Evolutionary conservation across 305 asterid genomes (phyloP), one percentile per base, ranked within the genome.

Genomic region (Salvia sclarea): DNA sequence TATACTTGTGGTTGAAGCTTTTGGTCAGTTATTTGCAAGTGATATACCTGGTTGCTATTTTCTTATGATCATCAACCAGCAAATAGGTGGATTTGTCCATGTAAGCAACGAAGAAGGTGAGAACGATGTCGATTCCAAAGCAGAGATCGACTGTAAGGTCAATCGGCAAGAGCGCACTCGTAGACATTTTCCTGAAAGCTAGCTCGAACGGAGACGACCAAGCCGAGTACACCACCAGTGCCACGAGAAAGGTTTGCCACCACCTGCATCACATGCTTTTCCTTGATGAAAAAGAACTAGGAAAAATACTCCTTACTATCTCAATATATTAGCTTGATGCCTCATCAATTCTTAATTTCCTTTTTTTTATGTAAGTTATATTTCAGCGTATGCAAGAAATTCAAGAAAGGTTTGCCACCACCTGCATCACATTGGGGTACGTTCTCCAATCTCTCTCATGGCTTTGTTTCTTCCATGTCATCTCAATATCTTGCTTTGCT

Each of bases 191-290:
- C 11, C 68, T 79, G 79, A 94, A 94, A 6, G 98, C 96, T 49
- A 91, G 83, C 86, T 91, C 96, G 65, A 94, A 91, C 5, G 97
- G 96, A 22, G 96, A 91, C 31, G 98, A 72, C 97, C 98, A 91
- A 45, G 97, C 97, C 1, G 98, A 94, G 84, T 94, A 93, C 48
- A 82, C 88, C 74, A 94, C 98, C 80, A 94, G 65, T 61, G 80
- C 82, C 78, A 91, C 96, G 18, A 91, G 83, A 80, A 87, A 94
- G 49, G 90, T 74, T 73, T 87, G 96, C 98, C 97, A 94, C 85
- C 76, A 80, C 77, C 97, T 91, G 85, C 80, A 64, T 62, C 64
- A 58, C 13, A 37, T 37, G 41, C 9, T 7, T 8, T 35, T 35
- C 11, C 41, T 9, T 13, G 2, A 37, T 3, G 41, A 37, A 37